These are phyloP conservation scores for Pleurotus djamor DNA, from an alignment of 768 basidiomycete species.

Conservation along the genomic window DNA sequence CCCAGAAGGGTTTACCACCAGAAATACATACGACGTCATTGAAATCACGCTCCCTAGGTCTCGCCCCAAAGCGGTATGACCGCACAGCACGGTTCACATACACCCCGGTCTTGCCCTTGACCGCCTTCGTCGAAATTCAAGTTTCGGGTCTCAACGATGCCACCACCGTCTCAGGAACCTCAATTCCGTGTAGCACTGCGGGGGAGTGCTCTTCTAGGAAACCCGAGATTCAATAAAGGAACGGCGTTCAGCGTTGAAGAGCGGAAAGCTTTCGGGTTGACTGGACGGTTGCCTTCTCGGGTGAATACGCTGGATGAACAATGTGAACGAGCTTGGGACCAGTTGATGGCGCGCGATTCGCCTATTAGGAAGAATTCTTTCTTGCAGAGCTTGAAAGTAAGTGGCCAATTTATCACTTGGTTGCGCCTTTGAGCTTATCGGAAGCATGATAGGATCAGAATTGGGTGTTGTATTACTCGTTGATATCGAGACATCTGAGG, in stretches of 20 bases:
- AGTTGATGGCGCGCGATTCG: slow-evolving; percentile 36
- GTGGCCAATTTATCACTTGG: neutral
- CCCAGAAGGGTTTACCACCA: neutral
- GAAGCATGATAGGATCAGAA: slow-evolving; percentile 54
- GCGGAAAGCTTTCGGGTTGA: slow-evolving; percentile 65
- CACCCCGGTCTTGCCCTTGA: too few species aligned
- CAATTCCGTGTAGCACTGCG: slow-evolving; percentile 48
- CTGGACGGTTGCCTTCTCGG: slow-evolving; percentile 45
- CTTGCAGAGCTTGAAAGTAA: slow-evolving; percentile 60
- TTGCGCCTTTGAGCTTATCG: neutral
- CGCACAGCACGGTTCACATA: too few species aligned
- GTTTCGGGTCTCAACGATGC: neutral
- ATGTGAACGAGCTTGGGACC: slow-evolving; percentile 69
- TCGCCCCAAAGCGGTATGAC: too few species aligned
- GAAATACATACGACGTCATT: neutral
- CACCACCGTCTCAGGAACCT: slow-evolving; percentile 5
- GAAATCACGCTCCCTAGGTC: too few species aligned
- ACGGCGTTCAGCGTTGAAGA: slow-evolving; percentile 72
- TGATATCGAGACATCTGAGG: slow-evolving; percentile 55
- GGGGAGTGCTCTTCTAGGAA: slow-evolving; percentile 61
- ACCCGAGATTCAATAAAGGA: slow-evolving; percentile 77
- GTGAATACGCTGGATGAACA: slow-evolving; percentile 75
- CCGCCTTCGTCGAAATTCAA: too few species aligned
- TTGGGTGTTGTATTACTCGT: slow-evolving; percentile 75
- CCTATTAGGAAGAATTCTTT: slow-evolving; percentile 69